Percentiles rank a stretch among this genome's conserved stretches.
Evolutionary conservation across 768 basidiomycete species (phyloP).

Genomic region (Suillus variegatus): DNA sequence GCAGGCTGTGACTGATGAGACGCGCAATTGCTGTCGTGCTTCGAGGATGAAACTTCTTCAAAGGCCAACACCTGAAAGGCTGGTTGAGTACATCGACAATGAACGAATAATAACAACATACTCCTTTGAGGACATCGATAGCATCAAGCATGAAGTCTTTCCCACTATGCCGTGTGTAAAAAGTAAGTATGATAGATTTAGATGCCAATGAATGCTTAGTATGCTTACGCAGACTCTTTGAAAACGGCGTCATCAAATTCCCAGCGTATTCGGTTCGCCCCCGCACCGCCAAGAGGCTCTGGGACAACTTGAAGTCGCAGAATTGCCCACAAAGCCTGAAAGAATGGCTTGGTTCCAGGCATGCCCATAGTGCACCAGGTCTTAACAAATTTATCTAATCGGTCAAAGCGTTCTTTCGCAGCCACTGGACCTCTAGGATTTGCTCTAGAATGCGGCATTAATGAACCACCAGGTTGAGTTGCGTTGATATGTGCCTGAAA

Average conservation of each 20-base stretch:
- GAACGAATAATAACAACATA: conserved; percentile 39
- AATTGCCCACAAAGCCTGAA: conserved; percentile 66
- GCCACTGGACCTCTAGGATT: conserved; percentile 66
- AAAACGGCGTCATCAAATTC: conserved; percentile 94
- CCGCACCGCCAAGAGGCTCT: conserved; percentile 79
- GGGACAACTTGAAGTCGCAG: conserved; percentile 83
- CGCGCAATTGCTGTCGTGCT: conserved; percentile 31
- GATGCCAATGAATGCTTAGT: conserved; percentile 12
- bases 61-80: conserved; percentile 62
- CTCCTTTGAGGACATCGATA: conserved; percentile 88
- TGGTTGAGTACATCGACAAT: conserved; percentile 11
- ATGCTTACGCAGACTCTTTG: conserved; percentile 87
- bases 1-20: conserved; percentile 40
- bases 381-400: conserved; percentile 71
- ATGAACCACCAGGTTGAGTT: conserved; percentile 77
- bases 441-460: conserved; percentile 72
- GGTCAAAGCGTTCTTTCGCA: conserved; percentile 74
- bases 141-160: conserved; percentile 95
- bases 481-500: conserved; percentile 83
- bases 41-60: conserved; percentile 57
- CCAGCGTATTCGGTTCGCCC: conserved; percentile 74
- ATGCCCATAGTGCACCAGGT: conserved; percentile 86
- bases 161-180: conserved; percentile 54
- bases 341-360: conserved; percentile 88
- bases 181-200: conserved; percentile 17